Evolutionary conservation across 768 basidiomycete species (phyloP).

Genomic region (Boletus pseudopeckii): DNA sequence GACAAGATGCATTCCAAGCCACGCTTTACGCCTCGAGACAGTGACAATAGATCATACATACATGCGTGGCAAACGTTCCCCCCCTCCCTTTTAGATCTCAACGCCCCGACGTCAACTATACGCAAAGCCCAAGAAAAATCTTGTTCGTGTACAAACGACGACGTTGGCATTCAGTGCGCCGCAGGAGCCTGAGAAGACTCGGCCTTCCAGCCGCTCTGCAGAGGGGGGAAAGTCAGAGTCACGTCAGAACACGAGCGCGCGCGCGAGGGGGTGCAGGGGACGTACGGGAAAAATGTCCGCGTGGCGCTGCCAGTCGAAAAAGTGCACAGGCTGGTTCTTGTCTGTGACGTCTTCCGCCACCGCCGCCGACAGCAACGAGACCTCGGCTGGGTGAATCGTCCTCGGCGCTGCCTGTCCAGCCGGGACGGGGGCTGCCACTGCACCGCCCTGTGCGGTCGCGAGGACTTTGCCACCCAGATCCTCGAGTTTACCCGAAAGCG

Average conservation of each 20-base stretch:
- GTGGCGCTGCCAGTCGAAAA: conserved; percentile 25
- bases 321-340: conserved; percentile 13
- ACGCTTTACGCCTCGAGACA: background rate
- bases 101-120: too few species aligned
- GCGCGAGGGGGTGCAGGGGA: too few species aligned
- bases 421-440: background rate
- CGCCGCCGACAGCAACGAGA: conserved; percentile 20
- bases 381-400: conserved; percentile 19
- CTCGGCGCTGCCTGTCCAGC: background rate
- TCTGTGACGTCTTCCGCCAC: conserved; percentile 20
- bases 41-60: background rate
- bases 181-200: background rate
- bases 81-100: too few species aligned
- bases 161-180: background rate
- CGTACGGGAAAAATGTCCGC: conserved; percentile 21
- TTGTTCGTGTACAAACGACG: too few species aligned
- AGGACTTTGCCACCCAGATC: conserved; percentile 14
- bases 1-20: background rate
- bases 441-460: conserved; percentile 19
- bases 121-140: background rate
- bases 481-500: conserved; percentile 16
- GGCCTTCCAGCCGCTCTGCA: conserved; percentile 7
- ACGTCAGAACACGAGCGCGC: too few species aligned
- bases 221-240: background rate
- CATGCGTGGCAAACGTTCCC: background rate